Base-by-base conservation (phyloP, 805 yeast genomes). In the Ogataea sp. region DNA sequence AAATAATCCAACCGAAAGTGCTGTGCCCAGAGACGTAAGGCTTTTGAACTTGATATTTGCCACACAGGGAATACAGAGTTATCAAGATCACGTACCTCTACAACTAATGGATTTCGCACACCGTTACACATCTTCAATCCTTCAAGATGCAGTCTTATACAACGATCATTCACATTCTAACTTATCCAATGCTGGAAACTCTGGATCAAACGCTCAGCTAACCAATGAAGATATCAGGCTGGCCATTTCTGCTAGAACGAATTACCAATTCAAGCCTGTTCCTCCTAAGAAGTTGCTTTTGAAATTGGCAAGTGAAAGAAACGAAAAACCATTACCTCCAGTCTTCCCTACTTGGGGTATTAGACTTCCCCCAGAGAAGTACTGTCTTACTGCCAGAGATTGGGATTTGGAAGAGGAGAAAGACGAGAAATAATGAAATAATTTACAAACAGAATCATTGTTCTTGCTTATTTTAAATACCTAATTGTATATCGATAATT, bases 91-190 rank as follows among this genome's bases (percentile, higher is more conserved):
- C 42, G 97, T 93, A 3, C 96, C 97, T 1, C 61, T 94, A 20
- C 97, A 93, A 58, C 68, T 93, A 42, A 87, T 94, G 95, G 98
- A 93, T 58, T 93, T 93, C 66, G 97, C 98, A 13, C 82, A 85
- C 61, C 62, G 82, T 45, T 93, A 93, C 67, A 87, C 98, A 4
- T 71, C 82, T 20, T 81, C 88, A 5, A 83, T 93, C 3, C 63
- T 94, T 42, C 84, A 83, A 52, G 98, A 94, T 58, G 97, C 98
- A 0, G 73, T 85, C 39, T 68, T 83, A 2, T 93, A 89, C 60
- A 82, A 79, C 44, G 98, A 93, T 56, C 95, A 93, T 52, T 78
- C 85, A 11, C 76, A 56, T 43, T 63, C 60, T 6, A 52, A 50
- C 18, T 48, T 55, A n/a, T 49, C 58, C 2, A 68, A 64, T 44